Evolutionary conservation across 2,329 filamentous ascomycete species (phyloP), one percentile per base, ranked within the genome.

Genomic region (Fragosphaeria purpurea): DNA sequence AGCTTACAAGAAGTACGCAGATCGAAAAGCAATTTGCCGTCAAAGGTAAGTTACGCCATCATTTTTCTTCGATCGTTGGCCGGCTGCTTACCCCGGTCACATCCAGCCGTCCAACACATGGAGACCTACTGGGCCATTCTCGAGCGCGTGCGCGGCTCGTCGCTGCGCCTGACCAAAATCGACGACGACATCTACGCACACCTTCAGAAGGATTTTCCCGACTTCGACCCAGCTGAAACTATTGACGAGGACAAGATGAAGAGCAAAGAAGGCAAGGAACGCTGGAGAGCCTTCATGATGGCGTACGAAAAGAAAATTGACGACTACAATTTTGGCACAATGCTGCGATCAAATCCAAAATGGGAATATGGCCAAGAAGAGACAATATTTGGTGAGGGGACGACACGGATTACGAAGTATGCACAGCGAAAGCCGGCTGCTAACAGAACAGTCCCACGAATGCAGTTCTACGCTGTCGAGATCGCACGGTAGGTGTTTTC

Each of bases 11-110:
- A 6, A 12, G n/a, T n/a, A 1, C 7, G 2, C 58, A 95, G 87
- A 96, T 98, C 66, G 93, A 98, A 79, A 95, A 96, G 77, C 93
- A 97, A 69, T 98, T 98, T 63, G 93, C 93, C 34, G 93, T 98
- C 61, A 97, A 97, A 76, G 86, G 86, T 88, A 62, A 44, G 63
- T 53, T 22, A 22, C 22, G 22, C 22, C 22, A 22, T 22, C 22
- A 22, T 22, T 22, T 22, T 22, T 22, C 22, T 22, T 22, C 22
- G 22, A 22, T 22, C 22, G 22, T 22, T 22, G 22, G 22, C 22
- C 2, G 22, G 22, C 22, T 22, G 22, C 22, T 22, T 22, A 22
- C 22, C 22, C 22, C 22, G 22, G 22, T 22, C 22, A 22, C 22
- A 22, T 22, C 6, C 57, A 74, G 90, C 85, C 47, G 93, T 97